Evolutionary conservation across 495 filamentous ascomycete genomes (phyloP), one percentile per base, ranked within the genome.

Genomic region (Neurospora pannonica): DNA sequence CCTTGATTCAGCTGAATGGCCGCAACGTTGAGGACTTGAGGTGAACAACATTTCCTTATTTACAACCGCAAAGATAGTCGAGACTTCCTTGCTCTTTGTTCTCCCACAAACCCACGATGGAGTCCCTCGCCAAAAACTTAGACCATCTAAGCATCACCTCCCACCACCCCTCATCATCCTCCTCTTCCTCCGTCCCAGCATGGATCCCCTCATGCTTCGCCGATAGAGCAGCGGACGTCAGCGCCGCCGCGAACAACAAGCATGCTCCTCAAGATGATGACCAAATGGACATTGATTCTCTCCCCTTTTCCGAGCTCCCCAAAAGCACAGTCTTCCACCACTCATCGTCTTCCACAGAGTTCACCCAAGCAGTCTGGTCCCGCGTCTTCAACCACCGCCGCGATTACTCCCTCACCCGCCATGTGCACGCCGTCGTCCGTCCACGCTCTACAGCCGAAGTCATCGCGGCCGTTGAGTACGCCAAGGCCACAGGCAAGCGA

Each of bases 401-500:
- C 31, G 78, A 80, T 75, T 36, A 54, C 4, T 72, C 31, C 80
- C 79, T 86, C 5, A 83, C 80, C 36, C 88, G 87, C 7, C 38
- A 76, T 3, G 24, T 60, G 10, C 48, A 60, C 48, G 88, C 83
- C n/a, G 81, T 88, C 3, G 83, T 86, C 19, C 79, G 81, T 48
- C 85, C 86, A 8, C 80, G 78, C 8, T 74, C 73, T 9, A 77
- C 77, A 15, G 72, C 79, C 24, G 83, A 89, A 71, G 78, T 89
- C 2, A 73, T 84, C 3, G 78, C 82, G 13, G 84, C 84, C 0
- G 86, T 89, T 0, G 75, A 83, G 62, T 75, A 88, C 15, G 87
- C 87, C 1, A 80, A 72, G 0, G 71, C 80, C n/a, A 48, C 74
- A n/a, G 75, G 81, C 5, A 83, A 77, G 62, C 78, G 84, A 0